Evolutionary conservation across 257 asterid genomes (phyloP), one percentile per base, ranked within the genome.

Genomic region (Knoxia roxburghii): DNA sequence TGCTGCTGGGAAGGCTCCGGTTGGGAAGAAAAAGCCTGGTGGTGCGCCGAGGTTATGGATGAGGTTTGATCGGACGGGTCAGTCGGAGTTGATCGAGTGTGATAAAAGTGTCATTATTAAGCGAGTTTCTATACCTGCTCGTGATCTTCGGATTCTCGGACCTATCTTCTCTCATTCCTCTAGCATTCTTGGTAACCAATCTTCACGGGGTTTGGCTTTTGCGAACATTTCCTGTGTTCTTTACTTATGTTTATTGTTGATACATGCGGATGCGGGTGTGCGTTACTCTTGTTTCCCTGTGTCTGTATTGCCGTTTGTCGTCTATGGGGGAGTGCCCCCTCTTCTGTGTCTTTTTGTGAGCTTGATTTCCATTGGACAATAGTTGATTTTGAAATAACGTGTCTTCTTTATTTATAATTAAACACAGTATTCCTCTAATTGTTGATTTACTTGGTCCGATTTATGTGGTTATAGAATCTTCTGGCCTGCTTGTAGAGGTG

Each of bases 131-230:
- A 80, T 94, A 46, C 99, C 99, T 59, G 76, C 96, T 64, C 83
- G 99, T 79, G 99, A 94, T 77, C 86, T 94, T 74, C 83, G 99
- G 73, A 94, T 94, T 56, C 91, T 94, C 40, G 96, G 99, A 13
- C 99, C 99, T 49, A 82, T 94, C n/a, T 94, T 90, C 86, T 87
- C 96, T 73, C 93, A 85, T 71, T 94, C 99, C 71, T 90, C 97
- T 73, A 83, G 88, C 76, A 94, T 94, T 58, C 95, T 94, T 24
- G 99, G 99, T 94, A 76, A 13, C 55, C 0, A 33, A 11, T 35
- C 41, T 50, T 3, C 18, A 12, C 15, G 41, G 41, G 9, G 4
- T 37, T 37, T 37, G 41, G 41, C 41, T 37, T 37, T 37, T 37
- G 41, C 9, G 41, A 3, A 37, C 9, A 37, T 37, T 37, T 3